Evolutionary conservation across 1,284 basidiomycete genomes (phyloP).

Genomic region (Sanghuangporus weigelae): DNA sequence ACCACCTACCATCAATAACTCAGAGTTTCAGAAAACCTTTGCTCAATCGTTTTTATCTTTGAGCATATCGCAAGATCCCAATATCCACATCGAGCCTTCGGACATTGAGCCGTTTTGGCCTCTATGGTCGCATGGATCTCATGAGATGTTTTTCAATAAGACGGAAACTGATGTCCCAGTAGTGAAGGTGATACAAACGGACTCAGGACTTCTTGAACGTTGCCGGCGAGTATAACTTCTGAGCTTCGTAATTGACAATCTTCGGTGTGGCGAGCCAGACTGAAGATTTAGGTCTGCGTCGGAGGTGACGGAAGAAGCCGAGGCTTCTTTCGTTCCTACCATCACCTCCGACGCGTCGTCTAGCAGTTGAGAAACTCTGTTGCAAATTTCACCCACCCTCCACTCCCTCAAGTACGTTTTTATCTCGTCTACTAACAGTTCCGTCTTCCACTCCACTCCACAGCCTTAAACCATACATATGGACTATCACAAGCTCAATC

Average conservation of each 20-base stretch:
- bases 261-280: too few relatives aligned
- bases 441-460: too few relatives aligned
- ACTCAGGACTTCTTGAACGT: not conserved
- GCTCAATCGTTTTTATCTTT: not conserved
- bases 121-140: not conserved
- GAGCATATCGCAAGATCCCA: not conserved
- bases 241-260: not conserved
- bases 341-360: too few relatives aligned
- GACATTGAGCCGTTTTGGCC: not conserved
- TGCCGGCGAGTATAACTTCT: not conserved
- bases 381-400: too few relatives aligned
- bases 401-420: too few relatives aligned
- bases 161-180: not conserved
- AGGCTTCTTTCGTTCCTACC: too few relatives aligned
- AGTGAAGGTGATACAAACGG: not conserved
- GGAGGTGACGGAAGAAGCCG: too few relatives aligned
- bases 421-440: too few relatives aligned
- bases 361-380: too few relatives aligned
- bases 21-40: not conserved
- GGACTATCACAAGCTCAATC: too few relatives aligned
- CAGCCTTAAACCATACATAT: too few relatives aligned
- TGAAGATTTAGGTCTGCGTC: too few relatives aligned
- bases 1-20: not conserved
- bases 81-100: not conserved
- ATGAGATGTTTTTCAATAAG: not conserved